Base-by-base conservation (phyloP, 495 filamentous ascomycete genomes). In the Penicillium subrubescens region DNA sequence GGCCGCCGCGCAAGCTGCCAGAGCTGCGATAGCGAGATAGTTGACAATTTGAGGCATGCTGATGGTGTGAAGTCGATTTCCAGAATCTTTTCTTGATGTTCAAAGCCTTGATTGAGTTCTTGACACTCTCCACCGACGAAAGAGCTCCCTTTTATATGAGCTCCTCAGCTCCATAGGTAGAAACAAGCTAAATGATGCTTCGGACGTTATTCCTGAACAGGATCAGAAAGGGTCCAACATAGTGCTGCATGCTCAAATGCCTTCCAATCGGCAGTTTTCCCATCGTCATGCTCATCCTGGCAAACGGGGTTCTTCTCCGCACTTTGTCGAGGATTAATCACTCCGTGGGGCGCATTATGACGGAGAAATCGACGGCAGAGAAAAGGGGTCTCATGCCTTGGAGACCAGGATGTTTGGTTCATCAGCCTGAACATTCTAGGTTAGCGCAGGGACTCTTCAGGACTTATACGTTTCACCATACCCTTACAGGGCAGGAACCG, bases 181-280 rank as follows among this genome's bases (percentile, higher is more conserved):
- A 54, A 54, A 54, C 27, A 54, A 54, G 51, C 51, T 54, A 52
- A 27, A 33, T 54, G 27, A 54, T 17, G 15, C 27, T 8, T 14
- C 51, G 51, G 51, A 54, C 51, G 17, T 33, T 31, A 21, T 54
- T 54, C 51, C 51, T 54, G 25, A 54, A 54, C 51, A 33, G 51
- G 23, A 33, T 33, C 15, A 54, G 51, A 54, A 54, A 54, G 10
- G 44, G 21, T 31, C 27, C 51, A 33, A 14, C 15, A 2, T 31
- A 33, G 14, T 34, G 8, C 25, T n/a, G 51, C 51, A 34, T 33
- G 31, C 19, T 34, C 8, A 8, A 8, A 31, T 54, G 51, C 21
- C 27, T 29, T 11, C 51, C 51, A 29, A 54, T 54, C 31, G 27
- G 51, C 33, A n/a, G 27, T 33, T 23, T 54, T 31, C 27, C 51